Conservation (phyloP, 768 basidiomycete species). For the Pulveroboletus sp. region DNA sequence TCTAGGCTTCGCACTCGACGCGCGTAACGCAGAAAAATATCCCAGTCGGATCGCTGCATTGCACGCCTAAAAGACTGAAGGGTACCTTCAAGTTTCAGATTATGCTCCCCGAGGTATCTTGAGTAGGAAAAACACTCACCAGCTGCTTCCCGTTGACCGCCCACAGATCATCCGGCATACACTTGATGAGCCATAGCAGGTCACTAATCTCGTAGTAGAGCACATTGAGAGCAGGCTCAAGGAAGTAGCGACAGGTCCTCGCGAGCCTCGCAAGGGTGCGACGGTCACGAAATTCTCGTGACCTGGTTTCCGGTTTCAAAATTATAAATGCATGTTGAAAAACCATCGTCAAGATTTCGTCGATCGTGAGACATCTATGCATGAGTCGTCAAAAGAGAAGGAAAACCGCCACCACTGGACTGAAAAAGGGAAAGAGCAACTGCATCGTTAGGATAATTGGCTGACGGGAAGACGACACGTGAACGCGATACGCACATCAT, state of each 20-base stretch:
- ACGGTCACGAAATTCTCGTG: conserved; percentile 28
- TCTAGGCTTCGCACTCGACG: conserved; percentile 30
- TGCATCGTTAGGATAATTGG: conserved; percentile 1
- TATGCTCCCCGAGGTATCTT: background rate
- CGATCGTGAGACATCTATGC: conserved; percentile 33
- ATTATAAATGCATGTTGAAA: conserved; percentile 30
- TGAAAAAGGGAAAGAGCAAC: background rate
- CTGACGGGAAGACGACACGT: background rate
- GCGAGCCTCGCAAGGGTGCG: conserved; percentile 31
- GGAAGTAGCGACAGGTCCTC: conserved; percentile 30
- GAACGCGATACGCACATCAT: conserved; percentile 20
- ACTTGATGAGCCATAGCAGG: conserved; percentile 32
- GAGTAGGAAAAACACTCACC: conserved; percentile 11
- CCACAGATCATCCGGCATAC: conserved; percentile 32
- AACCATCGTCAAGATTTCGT: conserved; percentile 32
- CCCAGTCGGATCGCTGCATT: conserved; percentile 25
- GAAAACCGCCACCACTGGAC: conserved; percentile 19
- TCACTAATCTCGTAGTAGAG: conserved; percentile 31
- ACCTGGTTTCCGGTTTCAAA: conserved; percentile 27
- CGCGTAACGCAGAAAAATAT: conserved; percentile 27
- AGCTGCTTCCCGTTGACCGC: conserved; percentile 30
- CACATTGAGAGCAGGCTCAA: conserved; percentile 31
- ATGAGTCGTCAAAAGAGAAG: conserved; percentile 20
- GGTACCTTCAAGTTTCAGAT: conserved; percentile 4
- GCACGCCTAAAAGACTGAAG: conserved; percentile 22